Conservation (phyloP, 2,329 filamentous ascomycete genomes). For the Colletotrichum sp. region DNA sequence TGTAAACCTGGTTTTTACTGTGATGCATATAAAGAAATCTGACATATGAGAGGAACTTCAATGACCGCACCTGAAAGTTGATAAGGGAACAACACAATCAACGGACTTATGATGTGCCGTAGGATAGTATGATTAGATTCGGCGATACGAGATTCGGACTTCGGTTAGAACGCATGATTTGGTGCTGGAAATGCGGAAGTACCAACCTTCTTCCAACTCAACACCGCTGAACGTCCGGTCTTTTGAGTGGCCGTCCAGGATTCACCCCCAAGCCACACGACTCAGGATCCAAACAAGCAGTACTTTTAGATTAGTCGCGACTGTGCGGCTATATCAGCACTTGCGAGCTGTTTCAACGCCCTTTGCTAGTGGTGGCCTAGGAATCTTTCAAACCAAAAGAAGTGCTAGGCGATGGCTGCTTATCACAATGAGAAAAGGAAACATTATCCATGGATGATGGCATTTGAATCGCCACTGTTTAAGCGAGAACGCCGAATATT, state of each 20-base stretch:
- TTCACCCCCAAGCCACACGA: neutral
- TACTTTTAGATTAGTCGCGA: neutral
- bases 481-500: neutral
- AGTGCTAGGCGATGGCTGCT: neutral
- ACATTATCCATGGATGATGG: neutral
- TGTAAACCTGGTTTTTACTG: accelerated
- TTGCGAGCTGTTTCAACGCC: neutral
- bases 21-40: neutral
- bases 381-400: neutral
- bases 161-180: neutral
- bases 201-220: neutral
- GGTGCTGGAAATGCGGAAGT: neutral
- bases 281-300: neutral
- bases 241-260: neutral
- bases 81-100: neutral
- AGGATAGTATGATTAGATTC: neutral
- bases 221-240: neutral
- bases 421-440: neutral
- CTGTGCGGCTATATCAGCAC: neutral
- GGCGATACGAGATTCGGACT: neutral
- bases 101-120: neutral
- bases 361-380: neutral
- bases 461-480: neutral
- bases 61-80: neutral
- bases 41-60: neutral